A percentile compares a stretch with the other conserved stretches of the same genome.
phyloP scores from a whole-genome alignment of 805 yeast genomes.

The Yarrowia osloensis region DNA sequence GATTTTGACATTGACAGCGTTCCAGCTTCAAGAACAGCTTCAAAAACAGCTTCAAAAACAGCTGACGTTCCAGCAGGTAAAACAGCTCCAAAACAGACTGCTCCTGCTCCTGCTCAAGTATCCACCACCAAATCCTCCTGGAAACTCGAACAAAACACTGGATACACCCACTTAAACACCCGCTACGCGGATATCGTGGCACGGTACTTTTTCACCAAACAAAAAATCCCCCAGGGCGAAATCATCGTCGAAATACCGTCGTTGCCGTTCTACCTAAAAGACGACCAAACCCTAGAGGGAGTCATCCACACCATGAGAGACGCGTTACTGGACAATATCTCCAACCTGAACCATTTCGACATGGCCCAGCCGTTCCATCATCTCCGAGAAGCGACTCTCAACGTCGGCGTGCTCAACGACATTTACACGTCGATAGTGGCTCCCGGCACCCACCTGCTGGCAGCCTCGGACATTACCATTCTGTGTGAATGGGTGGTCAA shows the following conservation, averaged over 20 bases:
- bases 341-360: constrained; percentile 8
- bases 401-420: not conserved
- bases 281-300: not conserved
- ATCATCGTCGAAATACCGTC: not conserved
- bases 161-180: not conserved
- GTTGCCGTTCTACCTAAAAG: not conserved
- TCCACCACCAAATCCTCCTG: not conserved
- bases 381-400: not conserved
- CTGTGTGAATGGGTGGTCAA: constrained; percentile 9
- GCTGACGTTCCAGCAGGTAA: no score
- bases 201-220: not conserved
- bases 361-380: constrained; percentile 8
- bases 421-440: not conserved
- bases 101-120: no score
- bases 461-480: not conserved
- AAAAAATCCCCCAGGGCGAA: constrained; percentile 13
- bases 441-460: not conserved
- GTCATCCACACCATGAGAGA: constrained; percentile 1
- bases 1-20: not conserved
- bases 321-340: not conserved
- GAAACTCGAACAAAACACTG: no score
- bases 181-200: constrained; percentile 13
- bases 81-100: no score
- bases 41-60: no score
- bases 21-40: no score